Percentiles rank a stretch among this genome's conserved stretches.
phyloP scores from a whole-genome alignment of 805 yeast species.

The Candida oleophila region DNA sequence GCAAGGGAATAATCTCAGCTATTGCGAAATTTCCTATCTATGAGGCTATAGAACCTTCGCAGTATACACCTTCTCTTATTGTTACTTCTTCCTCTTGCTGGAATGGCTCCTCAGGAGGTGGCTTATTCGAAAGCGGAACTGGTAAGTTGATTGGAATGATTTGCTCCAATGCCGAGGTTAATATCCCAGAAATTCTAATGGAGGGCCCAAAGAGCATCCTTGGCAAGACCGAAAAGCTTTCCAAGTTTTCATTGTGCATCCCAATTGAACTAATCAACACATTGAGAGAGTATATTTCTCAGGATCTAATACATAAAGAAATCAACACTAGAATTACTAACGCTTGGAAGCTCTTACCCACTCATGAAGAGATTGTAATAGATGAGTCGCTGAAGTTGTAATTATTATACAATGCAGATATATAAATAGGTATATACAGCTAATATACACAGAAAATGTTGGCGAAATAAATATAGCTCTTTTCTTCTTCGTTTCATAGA shows the following conservation, averaged over 20 bases:
- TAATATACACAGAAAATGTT: background rate
- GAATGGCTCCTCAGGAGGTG: constrained; percentile 55
- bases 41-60: background rate
- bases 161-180: constrained; percentile 44
- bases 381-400: background rate
- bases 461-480: no score
- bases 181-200: constrained; percentile 15
- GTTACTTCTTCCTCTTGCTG: constrained; percentile 45
- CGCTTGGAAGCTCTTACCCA: constrained; percentile 2
- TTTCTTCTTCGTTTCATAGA: no score
- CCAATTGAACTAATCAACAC: constrained; percentile 31
- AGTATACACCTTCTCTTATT: constrained; percentile 20
- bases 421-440: background rate
- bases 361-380: constrained; percentile 1
- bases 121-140: constrained; percentile 22
- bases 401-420: background rate
- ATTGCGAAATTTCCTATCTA: constrained; percentile 3
- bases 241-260: constrained; percentile 29
- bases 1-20: background rate
- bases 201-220: constrained; percentile 5
- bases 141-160: constrained; percentile 39
- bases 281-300: constrained; percentile 14
- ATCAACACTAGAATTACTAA: background rate
- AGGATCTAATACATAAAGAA: background rate
- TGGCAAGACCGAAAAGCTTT: constrained; percentile 25